Evolutionary conservation across 2,329 filamentous ascomycete genomes (phyloP).

Genomic region (Aspergillus sp.): DNA sequence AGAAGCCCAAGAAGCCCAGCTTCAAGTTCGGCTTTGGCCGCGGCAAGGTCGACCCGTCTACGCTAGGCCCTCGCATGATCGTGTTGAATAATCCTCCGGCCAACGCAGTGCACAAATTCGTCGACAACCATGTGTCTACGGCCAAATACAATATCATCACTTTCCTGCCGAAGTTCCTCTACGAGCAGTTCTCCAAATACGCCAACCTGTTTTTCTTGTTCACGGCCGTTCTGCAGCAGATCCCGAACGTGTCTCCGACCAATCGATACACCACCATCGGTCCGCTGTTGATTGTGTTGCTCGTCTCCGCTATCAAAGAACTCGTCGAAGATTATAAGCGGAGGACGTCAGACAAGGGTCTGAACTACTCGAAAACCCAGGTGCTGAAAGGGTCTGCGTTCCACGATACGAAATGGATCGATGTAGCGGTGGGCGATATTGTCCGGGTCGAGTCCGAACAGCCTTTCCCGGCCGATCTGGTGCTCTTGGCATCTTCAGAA

Average conservation of each 20-base stretch:
- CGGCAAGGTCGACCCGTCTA: slow-evolving; percentile 82
- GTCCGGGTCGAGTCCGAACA: slow-evolving; percentile 91
- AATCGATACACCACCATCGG: slow-evolving; percentile 96
- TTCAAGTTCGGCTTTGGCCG: slow-evolving; percentile 93
- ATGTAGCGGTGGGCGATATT: slow-evolving; percentile 89
- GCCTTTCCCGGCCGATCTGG: slow-evolving; percentile 89
- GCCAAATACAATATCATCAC: slow-evolving; percentile 94
- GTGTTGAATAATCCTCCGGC: slow-evolving; percentile 94
- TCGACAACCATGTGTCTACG: slow-evolving; percentile 96
- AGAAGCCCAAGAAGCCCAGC: slow-evolving; percentile 66
- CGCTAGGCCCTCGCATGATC: slow-evolving; percentile 87
- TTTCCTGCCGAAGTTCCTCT: slow-evolving; percentile 94
- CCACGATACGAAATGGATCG: slow-evolving; percentile 86
- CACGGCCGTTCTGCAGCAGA: slow-evolving; percentile 90
- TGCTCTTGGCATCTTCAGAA: slow-evolving; percentile 90
- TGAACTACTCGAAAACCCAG: slow-evolving; percentile 84
- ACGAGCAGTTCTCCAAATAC: slow-evolving; percentile 98
- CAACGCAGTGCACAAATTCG: slow-evolving; percentile 84
- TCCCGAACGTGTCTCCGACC: slow-evolving; percentile 90
- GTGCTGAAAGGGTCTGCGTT: slow-evolving; percentile 83
- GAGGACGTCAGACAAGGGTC: slow-evolving; percentile 77
- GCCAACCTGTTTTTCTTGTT: slow-evolving; percentile 99
- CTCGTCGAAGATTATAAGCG: slow-evolving; percentile 89
- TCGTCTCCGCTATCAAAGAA: slow-evolving; percentile 96
- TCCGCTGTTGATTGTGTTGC: slow-evolving; percentile 81